Evolutionary conservation across 352 stramenopile species (phyloP).

Genomic region (Globisporangium splendens): DNA sequence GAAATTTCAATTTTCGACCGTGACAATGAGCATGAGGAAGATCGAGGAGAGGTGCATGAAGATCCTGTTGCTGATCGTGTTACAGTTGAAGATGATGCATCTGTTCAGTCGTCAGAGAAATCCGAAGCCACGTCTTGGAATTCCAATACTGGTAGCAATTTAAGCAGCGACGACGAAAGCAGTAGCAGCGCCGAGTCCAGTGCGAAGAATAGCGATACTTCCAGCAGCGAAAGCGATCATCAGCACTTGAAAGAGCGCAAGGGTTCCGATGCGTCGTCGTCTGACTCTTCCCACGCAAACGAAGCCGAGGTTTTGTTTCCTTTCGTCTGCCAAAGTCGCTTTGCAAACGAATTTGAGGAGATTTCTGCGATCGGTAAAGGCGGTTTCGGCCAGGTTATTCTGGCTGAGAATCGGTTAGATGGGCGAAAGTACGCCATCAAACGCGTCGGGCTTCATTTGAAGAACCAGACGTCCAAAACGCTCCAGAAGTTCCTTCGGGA

Average conservation of each 20-base stretch:
- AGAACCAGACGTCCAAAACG: conserved; percentile 88
- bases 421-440: conserved; percentile 93
- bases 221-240: conserved; percentile 6
- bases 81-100: conserved; percentile 24
- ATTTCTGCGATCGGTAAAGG: conserved; percentile 89
- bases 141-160: conserved; percentile 29
- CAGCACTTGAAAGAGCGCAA: conserved; percentile 21
- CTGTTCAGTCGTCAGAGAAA: conserved; percentile 20
- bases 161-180: conserved; percentile 12
- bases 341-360: conserved; percentile 83
- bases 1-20: conserved; percentile 24
- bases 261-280: conserved; percentile 51
- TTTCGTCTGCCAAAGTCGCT: conserved; percentile 82
- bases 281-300: conserved; percentile 37
- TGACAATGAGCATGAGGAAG: conserved; percentile 1
- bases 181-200: conserved; percentile 13
- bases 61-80: conserved; percentile 11
- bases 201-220: conserved; percentile 9
- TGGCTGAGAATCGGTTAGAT: conserved; percentile 93
- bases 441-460: conserved; percentile 74
- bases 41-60: background rate
- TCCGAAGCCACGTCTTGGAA: conserved; percentile 36
- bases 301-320: conserved; percentile 75
- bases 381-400: conserved; percentile 93
- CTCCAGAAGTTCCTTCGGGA: conserved; percentile 92